Evolutionary conservation across 129 eudicot genomes (phyloP).

Genomic region (carrot (Daucus carota)): DH1_v3.0 NC_030383.2:48442001-48442500

Average conservation of each 20-base stretch:
- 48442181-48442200: conserved; percentile 8
- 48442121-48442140: conserved; percentile 7
- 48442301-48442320: not conserved
- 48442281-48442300: not conserved
- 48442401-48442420: not conserved
- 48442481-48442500: too few species aligned
- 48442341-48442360: not conserved
- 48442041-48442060: not conserved
- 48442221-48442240: conserved; percentile 8
- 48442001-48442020: not conserved
- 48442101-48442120: conserved; percentile 10
- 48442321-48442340: not conserved
- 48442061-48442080: not conserved
- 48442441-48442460: not conserved
- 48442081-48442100: not conserved
- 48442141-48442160: conserved; percentile 13
- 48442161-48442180: conserved; percentile 1
- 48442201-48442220: conserved; percentile 12
- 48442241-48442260: not conserved
- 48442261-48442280: not conserved
- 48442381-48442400: not conserved
- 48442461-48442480: too few species aligned
- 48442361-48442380: not conserved
- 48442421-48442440: not conserved
- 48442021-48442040: not conserved